phyloP scores from a whole-genome alignment of 2,329 filamentous ascomycete genomes.

The Fusarium udum region DNA sequence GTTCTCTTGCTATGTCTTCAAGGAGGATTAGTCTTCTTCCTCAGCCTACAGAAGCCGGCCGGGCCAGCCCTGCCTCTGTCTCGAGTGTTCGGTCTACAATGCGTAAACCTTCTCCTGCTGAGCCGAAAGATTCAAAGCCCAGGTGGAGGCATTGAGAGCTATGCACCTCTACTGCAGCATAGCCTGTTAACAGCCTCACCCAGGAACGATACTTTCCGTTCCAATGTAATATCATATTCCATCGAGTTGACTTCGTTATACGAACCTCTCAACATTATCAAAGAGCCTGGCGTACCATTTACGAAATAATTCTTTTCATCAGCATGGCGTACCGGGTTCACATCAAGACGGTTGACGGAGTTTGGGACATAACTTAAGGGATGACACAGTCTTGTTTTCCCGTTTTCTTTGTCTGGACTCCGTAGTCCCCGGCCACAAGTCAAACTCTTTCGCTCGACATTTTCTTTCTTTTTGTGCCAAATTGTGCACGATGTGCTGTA shows the following conservation, averaged over 20 bases:
- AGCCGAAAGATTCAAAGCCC: conserved; percentile 56
- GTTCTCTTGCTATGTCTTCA: conserved; percentile 61
- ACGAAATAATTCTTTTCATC: conserved; percentile 37
- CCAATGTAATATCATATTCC: conserved; percentile 34
- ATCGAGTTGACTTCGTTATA: conserved; percentile 32
- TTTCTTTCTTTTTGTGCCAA: conserved; percentile 24
- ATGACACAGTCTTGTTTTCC: conserved; percentile 26
- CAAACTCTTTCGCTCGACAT: conserved; percentile 21
- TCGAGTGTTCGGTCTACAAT: conserved; percentile 54
- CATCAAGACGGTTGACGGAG: conserved; percentile 35
- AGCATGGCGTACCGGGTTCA: conserved; percentile 43
- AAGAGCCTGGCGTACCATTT: conserved; percentile 39
- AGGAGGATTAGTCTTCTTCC: conserved; percentile 66
- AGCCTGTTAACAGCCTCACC: conserved; percentile 19
- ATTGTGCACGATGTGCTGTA: conserved; percentile 18
- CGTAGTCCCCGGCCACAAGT: conserved; percentile 16
- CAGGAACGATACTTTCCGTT: conserved; percentile 26
- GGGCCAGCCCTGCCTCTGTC: conserved; percentile 59
- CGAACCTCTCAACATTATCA: conserved; percentile 7
- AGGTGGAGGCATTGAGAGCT: conserved; percentile 56
- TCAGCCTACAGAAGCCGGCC: conserved; percentile 56
- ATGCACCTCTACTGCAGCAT: neutral
- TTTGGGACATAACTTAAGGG: conserved; percentile 33
- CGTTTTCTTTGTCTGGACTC: conserved; percentile 29
- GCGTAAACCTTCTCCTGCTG: conserved; percentile 43